Evolutionary conservation across 1,139 yeast genomes (phyloP), one percentile per base, ranked within the genome.

Genomic region (Magnusiomyces suaveolens): DNA sequence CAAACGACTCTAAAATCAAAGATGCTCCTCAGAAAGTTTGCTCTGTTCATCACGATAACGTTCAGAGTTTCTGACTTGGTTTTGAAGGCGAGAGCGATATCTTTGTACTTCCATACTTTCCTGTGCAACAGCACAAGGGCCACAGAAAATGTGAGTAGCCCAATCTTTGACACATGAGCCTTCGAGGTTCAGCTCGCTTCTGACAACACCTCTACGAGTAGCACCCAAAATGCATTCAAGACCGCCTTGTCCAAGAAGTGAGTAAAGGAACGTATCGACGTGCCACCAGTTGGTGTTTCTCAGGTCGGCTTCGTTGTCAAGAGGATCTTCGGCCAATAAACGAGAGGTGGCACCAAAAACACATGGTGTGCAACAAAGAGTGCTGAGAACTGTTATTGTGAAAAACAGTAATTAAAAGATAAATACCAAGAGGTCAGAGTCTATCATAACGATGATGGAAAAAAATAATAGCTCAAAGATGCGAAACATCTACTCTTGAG

Each of bases 261-360:
- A 14, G 21, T 46, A 46, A 18, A 46, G 36, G 12, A 32, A 20
- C 8, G 48, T 46, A n/a, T 46, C 48, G 29, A 46, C 23, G 23
- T 46, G 48, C 21, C 33, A 46, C 48, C 48, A 46, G 48, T 46
- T 46, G 12, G 48, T 46, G 48, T 16, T 18, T 16, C 48, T 16
- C 14, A 10, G 23, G 38, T 46, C 48, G 6, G 48, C 48, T n/a
- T 26, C 21, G 16, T 21, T 26, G 36, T 46, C 20, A 16, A 32
- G 20, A 46, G 48, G 48, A 16, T 26, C 38, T 46, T 46, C 48
- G 14, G 16, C 36, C 24, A 46, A 26, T 32, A 46, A 46, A 12
- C 48, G 20, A n/a, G 48, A 46, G 2, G 48, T 46, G 2, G 48
- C 2, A 20, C 48, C 48, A 46, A 46, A 46, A n/a, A 46, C 38